Evolutionary conservation across 495 filamentous ascomycete genomes (phyloP), one percentile per base, ranked within the genome.

Genomic region (Xylaria cubensis): DNA sequence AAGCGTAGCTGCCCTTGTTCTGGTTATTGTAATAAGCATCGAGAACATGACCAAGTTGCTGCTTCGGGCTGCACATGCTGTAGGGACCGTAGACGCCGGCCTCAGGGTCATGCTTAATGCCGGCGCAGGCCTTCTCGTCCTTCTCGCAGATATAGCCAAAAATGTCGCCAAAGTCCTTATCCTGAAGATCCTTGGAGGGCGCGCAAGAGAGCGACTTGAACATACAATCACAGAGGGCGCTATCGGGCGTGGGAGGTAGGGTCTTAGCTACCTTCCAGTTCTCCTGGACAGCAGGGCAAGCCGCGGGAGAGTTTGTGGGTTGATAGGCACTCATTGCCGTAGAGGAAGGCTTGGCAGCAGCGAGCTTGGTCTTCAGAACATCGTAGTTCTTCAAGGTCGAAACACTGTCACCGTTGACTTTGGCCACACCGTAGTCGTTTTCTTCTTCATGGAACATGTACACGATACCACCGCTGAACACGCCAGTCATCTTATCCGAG

Each of bases 381-480:
- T 86, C 88, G 84, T 92, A 98, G 84, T 97, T 93, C 70, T 86
- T 81, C 73, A 92, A 83, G 70, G 87, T 91, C 69, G 82, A 88
- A 69, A 90, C 91, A 5, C 75, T 82, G 74, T 82, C 82, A 73
- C 88, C 88, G 62, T 77, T 79, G 55, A 95, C 80, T 39, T 84
- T 86, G 64, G 96, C 93, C 50, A 98, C 88, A 76, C 95, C 96
- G 77, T 93, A 99, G 80, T 97, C 84, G 82, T 98, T 98, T 24
- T 84, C 85, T 78, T 97, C 94, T 80, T 98, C 85, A 86, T 95
- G 95, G 85, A 96, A 98, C 94, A 97, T 97, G 85, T 98, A 98
- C 24, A 97, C 92, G 74, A 98, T 96, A 77, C 95, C 95, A 74
- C 95, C 95, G 50, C 93, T 97, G 89, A 93, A 95, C 61, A 97